phyloP scores from a whole-genome alignment of 176 grass and related monocot genomes.

The Alopecurus myosuroides region DNA sequence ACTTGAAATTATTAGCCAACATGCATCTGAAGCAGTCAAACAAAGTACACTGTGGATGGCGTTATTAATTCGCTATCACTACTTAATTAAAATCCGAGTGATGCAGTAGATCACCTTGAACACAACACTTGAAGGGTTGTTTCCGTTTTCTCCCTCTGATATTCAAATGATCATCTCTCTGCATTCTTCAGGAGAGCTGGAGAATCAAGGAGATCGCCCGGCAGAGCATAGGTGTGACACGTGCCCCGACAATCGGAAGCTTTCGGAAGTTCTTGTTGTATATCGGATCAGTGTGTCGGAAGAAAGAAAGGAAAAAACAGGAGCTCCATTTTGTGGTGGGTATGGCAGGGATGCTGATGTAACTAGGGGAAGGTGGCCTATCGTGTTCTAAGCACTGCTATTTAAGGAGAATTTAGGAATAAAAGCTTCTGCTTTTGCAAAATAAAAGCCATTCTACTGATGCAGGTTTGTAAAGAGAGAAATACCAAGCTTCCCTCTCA shows the following conservation, averaged over 20 bases:
- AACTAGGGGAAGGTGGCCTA: conserved; percentile 16
- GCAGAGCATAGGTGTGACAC: conserved; percentile 11
- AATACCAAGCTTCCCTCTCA: conserved; percentile 2
- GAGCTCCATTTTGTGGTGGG: conserved; percentile 8
- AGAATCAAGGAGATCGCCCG: conserved; percentile 43
- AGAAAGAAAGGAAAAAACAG: background rate
- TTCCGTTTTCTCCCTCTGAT: background rate
- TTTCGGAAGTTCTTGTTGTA: conserved; percentile 18
- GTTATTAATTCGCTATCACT: conserved; percentile 1
- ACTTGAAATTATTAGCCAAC: conserved; percentile 9
- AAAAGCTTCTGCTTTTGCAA: conserved; percentile 30
- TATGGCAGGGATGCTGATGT: conserved; percentile 12
- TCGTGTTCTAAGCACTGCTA: conserved; percentile 35
- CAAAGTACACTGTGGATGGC: background rate
- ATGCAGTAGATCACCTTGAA: conserved; percentile 9
- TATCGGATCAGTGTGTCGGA: conserved; percentile 27
- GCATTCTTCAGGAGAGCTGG: conserved; percentile 42
- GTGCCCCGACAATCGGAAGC: background rate
- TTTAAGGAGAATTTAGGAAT: conserved; percentile 35
- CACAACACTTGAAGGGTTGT: background rate
- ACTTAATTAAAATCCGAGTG: background rate
- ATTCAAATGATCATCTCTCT: background rate
- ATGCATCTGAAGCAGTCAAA: conserved; percentile 2
- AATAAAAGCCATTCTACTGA: conserved; percentile 30
- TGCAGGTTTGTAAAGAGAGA: conserved; percentile 2